Percentiles rank a stretch among this genome's conserved stretches.
Conservation (phyloP, 768 basidiomycete species). For the Serendipita indica region DNA sequence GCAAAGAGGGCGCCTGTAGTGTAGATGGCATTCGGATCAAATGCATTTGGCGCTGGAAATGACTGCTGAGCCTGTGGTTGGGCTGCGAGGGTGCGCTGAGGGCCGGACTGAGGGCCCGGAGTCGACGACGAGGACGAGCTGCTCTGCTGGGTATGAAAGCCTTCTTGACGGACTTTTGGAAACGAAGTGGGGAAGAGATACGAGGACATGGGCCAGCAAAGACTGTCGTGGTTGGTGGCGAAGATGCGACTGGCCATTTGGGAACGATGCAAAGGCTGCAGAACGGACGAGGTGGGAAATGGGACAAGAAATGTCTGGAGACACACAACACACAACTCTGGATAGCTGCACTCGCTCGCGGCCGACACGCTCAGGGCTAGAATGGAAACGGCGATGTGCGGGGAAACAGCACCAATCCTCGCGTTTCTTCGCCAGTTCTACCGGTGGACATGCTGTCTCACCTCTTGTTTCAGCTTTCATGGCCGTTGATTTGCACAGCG, state of each 20-base stretch:
- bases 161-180: conserved; percentile 53
- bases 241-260: no score
- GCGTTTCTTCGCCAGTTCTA: neutral
- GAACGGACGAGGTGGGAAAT: no score
- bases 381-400: conserved; percentile 3
- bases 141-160: conserved; percentile 34
- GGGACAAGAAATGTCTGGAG: neutral
- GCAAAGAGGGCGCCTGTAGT: conserved; percentile 31
- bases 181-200: conserved; percentile 24
- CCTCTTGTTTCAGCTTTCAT: no score
- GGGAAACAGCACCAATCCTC: neutral
- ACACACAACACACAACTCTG: no score
- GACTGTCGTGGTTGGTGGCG: no score
- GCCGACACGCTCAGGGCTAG: neutral
- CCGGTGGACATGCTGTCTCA: conserved; percentile 1
- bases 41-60: conserved; percentile 15
- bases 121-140: conserved; percentile 26
- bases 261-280: no score
- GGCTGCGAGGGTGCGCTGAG: conserved; percentile 21
- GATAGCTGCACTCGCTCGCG: neutral
- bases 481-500: no score
- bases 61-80: conserved; percentile 14
- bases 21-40: conserved; percentile 18
- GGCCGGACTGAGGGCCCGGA: conserved; percentile 25
- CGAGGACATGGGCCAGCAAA: conserved; percentile 8